Base-by-base conservation (phyloP, 2,329 filamentous ascomycete species). In the Metarhizium album region DNA sequence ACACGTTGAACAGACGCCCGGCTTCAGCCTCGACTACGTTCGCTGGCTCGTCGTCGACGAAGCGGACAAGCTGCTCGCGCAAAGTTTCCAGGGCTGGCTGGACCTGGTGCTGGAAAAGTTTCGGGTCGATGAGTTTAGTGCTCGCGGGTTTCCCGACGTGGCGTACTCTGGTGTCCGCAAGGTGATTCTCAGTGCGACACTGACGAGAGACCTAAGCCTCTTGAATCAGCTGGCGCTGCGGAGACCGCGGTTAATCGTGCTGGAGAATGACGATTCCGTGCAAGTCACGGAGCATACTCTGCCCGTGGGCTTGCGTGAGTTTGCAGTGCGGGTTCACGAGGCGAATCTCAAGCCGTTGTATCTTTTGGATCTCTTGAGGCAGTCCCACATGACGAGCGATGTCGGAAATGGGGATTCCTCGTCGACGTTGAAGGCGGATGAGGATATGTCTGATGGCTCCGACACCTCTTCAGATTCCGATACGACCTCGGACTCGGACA, bases 1-100 rank as follows among this genome's bases (percentile, higher is more conserved):
- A 60, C 91, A 97, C 66, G 77, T 96, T 47, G 84, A 85, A 55
- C 83, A 84, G 53, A 97, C 91, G 0, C 80, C 81, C 3, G 90
- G 89, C 0, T 96, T 97, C 64, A 80, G 76, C 0, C 73, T 97
- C 22, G 79, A 86, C 51, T 77, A 86, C 62, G 74, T 96, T 4
- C 80, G 87, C 54, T 97, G 90, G 90, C 74, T 97, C 0, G 80
- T 96, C 2, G 86, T 96, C 45, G 91, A 97, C 60, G 91, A 97
- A 68, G 93, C 91, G 11, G 91, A 97, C 66, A 89, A 93, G 62
- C 73, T 97, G 13, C 77, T 97, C 5, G 86, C 90, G 42, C 88
- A 97, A 65, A 90, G 86, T 61, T 96, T 93, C 66, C 90, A 96
- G 64, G 86, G 91, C 60, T 96, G 90, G 90, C 74, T 94, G 3